Base-by-base conservation (phyloP, 257 asterid genomes). In the Solanum phureja region DNA sequence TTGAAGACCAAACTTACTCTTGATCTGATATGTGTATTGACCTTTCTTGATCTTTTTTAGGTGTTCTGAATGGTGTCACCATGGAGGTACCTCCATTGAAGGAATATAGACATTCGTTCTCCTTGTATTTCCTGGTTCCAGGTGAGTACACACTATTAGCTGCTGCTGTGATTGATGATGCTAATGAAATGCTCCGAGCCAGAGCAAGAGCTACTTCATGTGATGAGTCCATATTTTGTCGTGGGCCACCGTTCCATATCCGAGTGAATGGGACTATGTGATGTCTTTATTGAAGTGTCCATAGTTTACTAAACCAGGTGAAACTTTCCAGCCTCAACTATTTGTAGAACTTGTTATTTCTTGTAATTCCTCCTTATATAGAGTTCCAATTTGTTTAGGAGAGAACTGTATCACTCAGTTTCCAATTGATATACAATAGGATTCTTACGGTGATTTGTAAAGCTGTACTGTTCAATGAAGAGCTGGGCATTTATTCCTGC, bases 161-260 rank as follows among this genome's bases (percentile, higher is more conserved):
- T 83, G 99, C 98, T 88, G 99, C 99, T 85, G 95, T 94, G 89
- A 97, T 97, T 35, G 93, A 93, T 68, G 98, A 93, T 88, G 97
- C 99, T 84, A 95, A 93, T 90, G 98, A 97, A 90, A 96, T 97
- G 88, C 98, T 97, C 89, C 90, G 98, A 88, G 97, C 98, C 60
- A 90, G 99, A 84, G 99, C 98, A 42, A 93, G 97, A 87, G 91
- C 94, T 66, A 91, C 58, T 83, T 88, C 98, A 64, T 84, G 91
- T 2, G 96, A 95, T 8, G 98, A 95, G 91, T 98, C 99, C 52
- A 97, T 97, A 88, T 92, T 95, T 88, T 97, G 99, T 84, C 98
- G 99, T 27, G 99, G 98, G 37, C 98, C 99, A 18, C 99, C 99
- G 0, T 95, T 93, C 92, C 99, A 93, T 89, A 94, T 97, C 82